phyloP scores from a whole-genome alignment of 2,329 filamentous ascomycete genomes.

The Nannizziopsis barbatae region DNA sequence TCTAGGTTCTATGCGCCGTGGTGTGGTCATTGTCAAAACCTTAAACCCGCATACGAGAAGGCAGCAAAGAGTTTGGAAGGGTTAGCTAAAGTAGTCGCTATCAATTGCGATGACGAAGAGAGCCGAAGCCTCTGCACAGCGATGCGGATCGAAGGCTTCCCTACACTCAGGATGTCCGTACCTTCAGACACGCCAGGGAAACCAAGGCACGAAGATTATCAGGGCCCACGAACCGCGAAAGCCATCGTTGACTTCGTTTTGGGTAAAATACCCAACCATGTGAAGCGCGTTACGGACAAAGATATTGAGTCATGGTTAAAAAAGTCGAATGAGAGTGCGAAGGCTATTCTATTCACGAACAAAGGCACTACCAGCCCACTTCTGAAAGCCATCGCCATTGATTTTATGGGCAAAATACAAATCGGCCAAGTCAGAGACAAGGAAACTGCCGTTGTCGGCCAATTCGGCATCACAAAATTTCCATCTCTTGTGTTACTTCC shows the following conservation, averaged over 20 bases:
- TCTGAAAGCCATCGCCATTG: conserved; percentile 74
- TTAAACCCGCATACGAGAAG: conserved; percentile 93
- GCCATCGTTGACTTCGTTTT: conserved; percentile 77
- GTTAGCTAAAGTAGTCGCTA: conserved; percentile 82
- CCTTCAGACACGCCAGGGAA: conserved; percentile 71
- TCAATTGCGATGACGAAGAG: conserved; percentile 86
- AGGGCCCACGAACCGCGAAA: conserved; percentile 71
- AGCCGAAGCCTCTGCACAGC: conserved; percentile 80
- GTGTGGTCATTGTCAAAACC: conserved; percentile 94
- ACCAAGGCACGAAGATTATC: conserved; percentile 81
- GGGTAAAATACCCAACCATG: conserved; percentile 83
- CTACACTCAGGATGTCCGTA: conserved; percentile 84
- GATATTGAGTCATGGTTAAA: conserved; percentile 64
- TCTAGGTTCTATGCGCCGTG: conserved; percentile 88
- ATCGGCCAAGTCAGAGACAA: conserved; percentile 78
- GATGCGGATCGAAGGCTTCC: conserved; percentile 88
- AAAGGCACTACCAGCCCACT: conserved; percentile 81
- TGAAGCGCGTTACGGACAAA: conserved; percentile 69
- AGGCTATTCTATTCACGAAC: conserved; percentile 84
- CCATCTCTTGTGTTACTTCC: conserved; percentile 73
- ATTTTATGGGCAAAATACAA: conserved; percentile 69
- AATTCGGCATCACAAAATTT: conserved; percentile 65
- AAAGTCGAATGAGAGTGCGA: conserved; percentile 57
- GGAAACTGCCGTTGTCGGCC: conserved; percentile 58
- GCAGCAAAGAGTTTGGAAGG: conserved; percentile 81